Evolutionary conservation across 345 rosid genomes (phyloP).

Genomic region (Eucalyptus curtisii): DNA sequence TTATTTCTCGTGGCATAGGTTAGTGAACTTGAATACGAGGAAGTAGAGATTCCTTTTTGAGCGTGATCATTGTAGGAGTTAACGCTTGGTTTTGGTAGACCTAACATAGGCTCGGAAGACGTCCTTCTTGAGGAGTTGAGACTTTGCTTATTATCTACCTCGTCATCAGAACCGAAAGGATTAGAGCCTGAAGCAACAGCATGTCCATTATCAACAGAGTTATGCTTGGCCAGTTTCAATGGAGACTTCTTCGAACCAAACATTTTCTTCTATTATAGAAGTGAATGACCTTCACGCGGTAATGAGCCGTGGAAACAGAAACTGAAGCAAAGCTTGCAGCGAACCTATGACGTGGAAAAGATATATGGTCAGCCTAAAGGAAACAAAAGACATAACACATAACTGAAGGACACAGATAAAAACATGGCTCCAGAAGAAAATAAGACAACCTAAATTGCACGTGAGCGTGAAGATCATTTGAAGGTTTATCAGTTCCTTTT

Average conservation of each 20-base stretch:
- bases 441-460: neutral
- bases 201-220: constrained; percentile 30
- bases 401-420: neutral
- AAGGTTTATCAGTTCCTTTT: neutral
- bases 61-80: constrained; percentile 50
- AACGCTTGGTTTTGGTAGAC: constrained; percentile 10
- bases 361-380: neutral
- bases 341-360: neutral
- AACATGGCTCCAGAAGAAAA: neutral
- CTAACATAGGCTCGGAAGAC: constrained; percentile 48
- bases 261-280: constrained; percentile 25
- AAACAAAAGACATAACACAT: neutral
- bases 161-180: constrained; percentile 85
- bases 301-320: neutral
- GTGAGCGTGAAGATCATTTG: neutral
- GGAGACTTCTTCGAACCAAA: constrained; percentile 64
- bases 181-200: constrained; percentile 31
- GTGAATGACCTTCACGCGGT: neutral
- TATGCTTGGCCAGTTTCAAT: constrained; percentile 35
- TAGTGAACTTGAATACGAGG: constrained; percentile 25
- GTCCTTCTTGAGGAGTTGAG: constrained; percentile 39
- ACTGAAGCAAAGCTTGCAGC: neutral
- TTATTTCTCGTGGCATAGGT: constrained; percentile 25
- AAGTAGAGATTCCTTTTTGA: constrained; percentile 3
- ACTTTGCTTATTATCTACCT: constrained; percentile 28